A percentile compares a stretch with the other conserved stretches of the same genome.
Conservation (phyloP, 2,329 filamentous ascomycete genomes). For the Epichloe uncinata region DNA sequence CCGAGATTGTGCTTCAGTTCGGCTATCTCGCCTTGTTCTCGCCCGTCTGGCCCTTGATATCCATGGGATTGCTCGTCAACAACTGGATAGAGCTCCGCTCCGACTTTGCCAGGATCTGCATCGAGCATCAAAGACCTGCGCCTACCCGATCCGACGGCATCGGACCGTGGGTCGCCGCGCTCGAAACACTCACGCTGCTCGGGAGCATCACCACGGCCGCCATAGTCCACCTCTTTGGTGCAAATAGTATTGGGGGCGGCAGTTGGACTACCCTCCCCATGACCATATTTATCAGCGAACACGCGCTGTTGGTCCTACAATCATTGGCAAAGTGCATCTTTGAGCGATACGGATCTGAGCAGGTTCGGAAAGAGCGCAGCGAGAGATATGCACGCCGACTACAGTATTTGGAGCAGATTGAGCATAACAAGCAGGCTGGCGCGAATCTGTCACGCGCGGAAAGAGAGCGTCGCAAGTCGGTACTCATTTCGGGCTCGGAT, state of each 20-base stretch:
- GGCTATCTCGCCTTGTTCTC: slow-evolving; percentile 63
- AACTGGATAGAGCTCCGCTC: slow-evolving; percentile 68
- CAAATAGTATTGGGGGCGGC: slow-evolving; percentile 38
- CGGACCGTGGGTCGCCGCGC: slow-evolving; percentile 56
- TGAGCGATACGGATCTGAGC: slow-evolving; percentile 24
- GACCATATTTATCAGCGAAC: slow-evolving; percentile 60
- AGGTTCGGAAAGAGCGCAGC: slow-evolving; percentile 26
- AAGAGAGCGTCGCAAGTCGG: slow-evolving; percentile 24
- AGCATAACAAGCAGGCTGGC: slow-evolving; percentile 22
- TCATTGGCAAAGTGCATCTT: slow-evolving; percentile 23
- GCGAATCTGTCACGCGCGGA: slow-evolving; percentile 21
- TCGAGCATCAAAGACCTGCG: slow-evolving; percentile 57
- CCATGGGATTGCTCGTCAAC: slow-evolving; percentile 59
- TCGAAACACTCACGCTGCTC: slow-evolving; percentile 57
- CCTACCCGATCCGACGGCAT: slow-evolving; percentile 60
- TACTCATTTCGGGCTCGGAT: slow-evolving; percentile 19
- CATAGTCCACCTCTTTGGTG: slow-evolving; percentile 59
- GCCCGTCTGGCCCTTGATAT: slow-evolving; percentile 62
- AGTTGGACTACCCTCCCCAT: slow-evolving; percentile 54
- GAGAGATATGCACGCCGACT: slow-evolving; percentile 25
- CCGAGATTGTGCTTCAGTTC: slow-evolving; percentile 62
- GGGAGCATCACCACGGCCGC: slow-evolving; percentile 61
- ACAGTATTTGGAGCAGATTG: slow-evolving; percentile 26
- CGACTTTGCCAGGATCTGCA: slow-evolving; percentile 64
- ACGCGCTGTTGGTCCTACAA: slow-evolving; percentile 52